A percentile compares a stretch with the other conserved stretches of the same genome.
Evolutionary conservation across 164 flowering plant species (phyloP).

Genomic region (Aristolochia contorta): DNA sequence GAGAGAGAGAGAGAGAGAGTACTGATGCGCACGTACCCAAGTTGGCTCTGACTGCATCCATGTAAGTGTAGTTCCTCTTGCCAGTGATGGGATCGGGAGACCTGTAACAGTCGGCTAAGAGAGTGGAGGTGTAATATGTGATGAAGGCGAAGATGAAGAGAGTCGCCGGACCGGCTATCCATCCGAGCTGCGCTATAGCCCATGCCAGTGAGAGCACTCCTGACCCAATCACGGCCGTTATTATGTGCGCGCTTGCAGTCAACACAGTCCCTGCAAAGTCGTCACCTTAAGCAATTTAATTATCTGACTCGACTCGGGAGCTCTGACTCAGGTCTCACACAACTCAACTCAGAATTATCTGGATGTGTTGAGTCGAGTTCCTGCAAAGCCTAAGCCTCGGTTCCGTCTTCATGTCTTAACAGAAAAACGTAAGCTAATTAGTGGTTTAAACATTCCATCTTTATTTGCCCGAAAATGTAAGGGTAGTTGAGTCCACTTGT

Average conservation of each 20-base stretch:
- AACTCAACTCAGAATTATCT: too few relatives aligned
- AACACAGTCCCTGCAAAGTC: constrained; percentile 34
- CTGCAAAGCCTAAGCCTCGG: too few relatives aligned
- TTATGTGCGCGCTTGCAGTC: constrained; percentile 47
- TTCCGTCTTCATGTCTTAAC: too few relatives aligned
- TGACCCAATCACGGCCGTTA: constrained; percentile 44
- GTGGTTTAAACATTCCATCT: too few relatives aligned
- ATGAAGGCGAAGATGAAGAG: constrained; percentile 24
- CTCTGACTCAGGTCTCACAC: too few relatives aligned
- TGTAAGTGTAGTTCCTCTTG: constrained; percentile 39
- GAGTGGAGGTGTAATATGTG: constrained; percentile 30
- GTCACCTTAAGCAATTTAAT: too few relatives aligned
- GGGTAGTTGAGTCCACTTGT: too few relatives aligned
- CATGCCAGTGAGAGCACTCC: constrained; percentile 47
- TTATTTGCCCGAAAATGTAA: too few relatives aligned
- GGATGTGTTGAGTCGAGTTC: neutral
- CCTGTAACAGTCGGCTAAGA: constrained; percentile 50
- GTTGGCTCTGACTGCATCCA: constrained; percentile 31
- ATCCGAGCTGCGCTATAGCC: constrained; percentile 50
- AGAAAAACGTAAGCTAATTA: too few relatives aligned
- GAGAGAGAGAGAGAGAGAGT: neutral
- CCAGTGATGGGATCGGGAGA: constrained; percentile 31
- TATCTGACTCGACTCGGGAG: too few relatives aligned
- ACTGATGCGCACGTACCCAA: constrained; percentile 23
- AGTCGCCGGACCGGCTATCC: constrained; percentile 28